Evolutionary conservation across 2,329 filamentous ascomycete genomes (phyloP).

Genomic region (Fusarium mundagurra): DNA sequence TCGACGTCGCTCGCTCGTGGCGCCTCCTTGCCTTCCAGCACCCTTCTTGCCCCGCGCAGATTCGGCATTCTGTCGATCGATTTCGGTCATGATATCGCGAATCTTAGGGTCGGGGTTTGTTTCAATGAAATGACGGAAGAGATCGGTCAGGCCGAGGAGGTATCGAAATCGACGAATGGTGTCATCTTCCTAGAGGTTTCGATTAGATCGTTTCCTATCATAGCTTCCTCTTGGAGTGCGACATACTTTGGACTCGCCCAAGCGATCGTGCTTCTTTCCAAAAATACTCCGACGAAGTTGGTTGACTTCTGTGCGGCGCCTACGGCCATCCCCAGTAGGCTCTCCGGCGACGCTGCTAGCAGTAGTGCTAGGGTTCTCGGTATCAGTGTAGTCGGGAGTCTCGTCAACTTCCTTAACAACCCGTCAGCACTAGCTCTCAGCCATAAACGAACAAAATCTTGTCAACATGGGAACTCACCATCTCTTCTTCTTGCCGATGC

Average conservation of each 20-base stretch:
- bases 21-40: conserved; percentile 83
- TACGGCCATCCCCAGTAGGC: conserved; percentile 77
- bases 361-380: conserved; percentile 73
- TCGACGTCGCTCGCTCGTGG: conserved; percentile 78
- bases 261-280: conserved; percentile 90
- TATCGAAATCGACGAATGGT: conserved; percentile 95
- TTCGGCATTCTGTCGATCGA: conserved; percentile 90
- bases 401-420: conserved; percentile 66
- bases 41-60: conserved; percentile 76
- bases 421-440: conserved; percentile 20
- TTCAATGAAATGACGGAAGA: conserved; percentile 99
- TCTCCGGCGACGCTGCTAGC: conserved; percentile 91
- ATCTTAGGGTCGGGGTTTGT: conserved; percentile 96
- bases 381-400: conserved; percentile 73
- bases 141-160: conserved; percentile 90
- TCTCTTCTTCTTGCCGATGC: conserved; percentile 56
- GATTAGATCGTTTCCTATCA: conserved; percentile 11
- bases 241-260: conserved; percentile 90
- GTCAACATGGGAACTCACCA: conserved; percentile 52
- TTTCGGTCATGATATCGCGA: conserved; percentile 91
- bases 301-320: conserved; percentile 85
- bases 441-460: neutral
- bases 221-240: neutral
- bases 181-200: conserved; percentile 79
- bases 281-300: conserved; percentile 92